Evolutionary conservation across 2,329 filamentous ascomycete species (phyloP).

Genomic region (Talaromyces sp.): DNA sequence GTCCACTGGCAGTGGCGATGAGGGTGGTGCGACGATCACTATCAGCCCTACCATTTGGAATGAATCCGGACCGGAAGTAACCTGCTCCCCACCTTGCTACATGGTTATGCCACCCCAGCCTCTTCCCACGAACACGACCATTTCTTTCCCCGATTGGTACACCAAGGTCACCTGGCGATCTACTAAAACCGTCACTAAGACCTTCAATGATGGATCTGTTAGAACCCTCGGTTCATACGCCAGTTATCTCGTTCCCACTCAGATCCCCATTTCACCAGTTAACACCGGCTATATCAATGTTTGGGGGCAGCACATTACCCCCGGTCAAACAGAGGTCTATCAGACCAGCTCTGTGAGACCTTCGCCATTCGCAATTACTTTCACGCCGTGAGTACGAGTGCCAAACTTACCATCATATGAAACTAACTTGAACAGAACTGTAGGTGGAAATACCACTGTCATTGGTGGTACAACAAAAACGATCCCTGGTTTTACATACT

Average conservation of each 20-base stretch:
- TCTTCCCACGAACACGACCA: background rate
- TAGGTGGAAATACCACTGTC: background rate
- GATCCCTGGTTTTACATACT: background rate
- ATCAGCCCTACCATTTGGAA: background rate
- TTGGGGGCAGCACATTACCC: background rate
- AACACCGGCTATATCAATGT: background rate
- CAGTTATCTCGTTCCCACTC: background rate
- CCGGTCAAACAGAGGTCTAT: background rate
- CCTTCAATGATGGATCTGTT: background rate
- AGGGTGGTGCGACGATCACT: background rate
- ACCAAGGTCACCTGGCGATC: background rate
- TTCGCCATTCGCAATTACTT: background rate
- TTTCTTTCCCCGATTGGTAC: background rate
- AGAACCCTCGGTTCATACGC: background rate
- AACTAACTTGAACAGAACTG: too few relatives aligned
- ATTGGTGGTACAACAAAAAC: background rate
- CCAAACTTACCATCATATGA: too few relatives aligned
- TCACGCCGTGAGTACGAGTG: background rate
- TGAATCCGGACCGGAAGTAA: background rate
- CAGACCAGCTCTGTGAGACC: background rate
- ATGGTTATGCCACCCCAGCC: background rate
- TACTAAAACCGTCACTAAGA: background rate
- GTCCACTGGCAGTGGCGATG: too few relatives aligned
- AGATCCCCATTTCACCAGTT: background rate
- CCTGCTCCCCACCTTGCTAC: background rate